Evolutionary conservation across 805 yeast species (phyloP).

Genomic region (Candida quercuum): DNA sequence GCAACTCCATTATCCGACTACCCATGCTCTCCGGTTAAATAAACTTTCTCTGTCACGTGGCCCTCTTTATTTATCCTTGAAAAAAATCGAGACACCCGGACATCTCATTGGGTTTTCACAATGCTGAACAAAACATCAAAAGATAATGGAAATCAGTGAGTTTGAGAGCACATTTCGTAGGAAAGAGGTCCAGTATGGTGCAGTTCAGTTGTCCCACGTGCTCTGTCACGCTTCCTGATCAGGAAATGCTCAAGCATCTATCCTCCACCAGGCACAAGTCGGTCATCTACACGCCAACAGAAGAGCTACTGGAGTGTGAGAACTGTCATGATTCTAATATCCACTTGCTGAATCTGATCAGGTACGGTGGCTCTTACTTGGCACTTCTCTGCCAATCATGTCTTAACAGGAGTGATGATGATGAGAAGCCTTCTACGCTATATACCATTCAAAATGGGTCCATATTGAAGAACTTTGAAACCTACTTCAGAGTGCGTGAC

Average conservation of each 20-base stretch:
- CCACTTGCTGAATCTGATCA: conserved; percentile 43
- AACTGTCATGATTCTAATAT: conserved; percentile 50
- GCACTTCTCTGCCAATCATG: conserved; percentile 43
- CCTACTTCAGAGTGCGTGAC: conserved; percentile 45
- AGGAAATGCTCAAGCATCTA: conserved; percentile 46
- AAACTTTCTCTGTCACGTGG: too few relatives aligned
- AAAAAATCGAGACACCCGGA: too few relatives aligned
- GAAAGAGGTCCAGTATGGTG: conserved; percentile 10
- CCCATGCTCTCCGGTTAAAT: too few relatives aligned
- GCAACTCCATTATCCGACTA: too few relatives aligned
- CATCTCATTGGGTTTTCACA: too few relatives aligned
- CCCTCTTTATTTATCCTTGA: too few relatives aligned
- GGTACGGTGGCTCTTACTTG: conserved; percentile 55
- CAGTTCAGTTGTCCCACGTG: conserved; percentile 44
- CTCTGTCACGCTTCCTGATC: conserved; percentile 27
- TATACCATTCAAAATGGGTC: conserved; percentile 53
- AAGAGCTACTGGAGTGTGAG: conserved; percentile 47
- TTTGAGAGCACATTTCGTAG: neutral
- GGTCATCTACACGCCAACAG: conserved; percentile 28
- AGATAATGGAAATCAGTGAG: neutral
- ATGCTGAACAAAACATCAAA: too few relatives aligned
- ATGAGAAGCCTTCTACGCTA: conserved; percentile 42
- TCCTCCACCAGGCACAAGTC: conserved; percentile 49
- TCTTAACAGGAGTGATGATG: conserved; percentile 32
- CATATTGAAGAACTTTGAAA: conserved; percentile 40